Percentiles rank a stretch among this genome's conserved stretches.
phyloP scores from a whole-genome alignment of 2,329 filamentous ascomycete genomes.

The Dactylellina cionopaga region DNA sequence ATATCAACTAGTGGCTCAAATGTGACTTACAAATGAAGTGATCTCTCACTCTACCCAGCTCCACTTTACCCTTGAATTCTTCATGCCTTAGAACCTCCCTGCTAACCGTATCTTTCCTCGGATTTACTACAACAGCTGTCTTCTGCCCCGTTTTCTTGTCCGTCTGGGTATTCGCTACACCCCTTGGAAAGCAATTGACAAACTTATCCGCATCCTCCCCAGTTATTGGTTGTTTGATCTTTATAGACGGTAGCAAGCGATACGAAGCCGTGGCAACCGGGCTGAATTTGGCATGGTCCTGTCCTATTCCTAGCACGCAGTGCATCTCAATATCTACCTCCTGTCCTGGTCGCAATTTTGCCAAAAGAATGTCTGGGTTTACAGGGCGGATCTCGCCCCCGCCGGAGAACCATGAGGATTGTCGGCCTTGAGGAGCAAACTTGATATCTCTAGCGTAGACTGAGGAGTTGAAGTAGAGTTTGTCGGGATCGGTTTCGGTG shows the following conservation, averaged over 20 bases:
- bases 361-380: conserved; percentile 92
- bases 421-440: conserved; percentile 79
- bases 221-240: conserved; percentile 82
- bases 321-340: conserved; percentile 87
- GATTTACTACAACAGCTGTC: conserved; percentile 86
- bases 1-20: too few relatives aligned
- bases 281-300: conserved; percentile 96
- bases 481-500: conserved; percentile 80
- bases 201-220: conserved; percentile 91
- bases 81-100: conserved; percentile 89
- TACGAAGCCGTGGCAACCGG: conserved; percentile 95
- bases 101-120: conserved; percentile 95
- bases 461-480: conserved; percentile 85
- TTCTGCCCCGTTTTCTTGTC: conserved; percentile 79
- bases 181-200: conserved; percentile 83
- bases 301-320: conserved; percentile 91
- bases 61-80: conserved; percentile 95
- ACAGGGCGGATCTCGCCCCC: conserved; percentile 74
- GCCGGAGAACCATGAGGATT: conserved; percentile 74
- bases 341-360: conserved; percentile 92
- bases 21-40: conserved; percentile 80
- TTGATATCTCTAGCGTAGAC: conserved; percentile 81
- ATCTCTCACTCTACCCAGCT: conserved; percentile 86
- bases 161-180: conserved; percentile 82
- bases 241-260: conserved; percentile 86